Evolutionary conservation across 2,329 filamentous ascomycete species (phyloP).

Genomic region (Xylariaceae sp.): DNA sequence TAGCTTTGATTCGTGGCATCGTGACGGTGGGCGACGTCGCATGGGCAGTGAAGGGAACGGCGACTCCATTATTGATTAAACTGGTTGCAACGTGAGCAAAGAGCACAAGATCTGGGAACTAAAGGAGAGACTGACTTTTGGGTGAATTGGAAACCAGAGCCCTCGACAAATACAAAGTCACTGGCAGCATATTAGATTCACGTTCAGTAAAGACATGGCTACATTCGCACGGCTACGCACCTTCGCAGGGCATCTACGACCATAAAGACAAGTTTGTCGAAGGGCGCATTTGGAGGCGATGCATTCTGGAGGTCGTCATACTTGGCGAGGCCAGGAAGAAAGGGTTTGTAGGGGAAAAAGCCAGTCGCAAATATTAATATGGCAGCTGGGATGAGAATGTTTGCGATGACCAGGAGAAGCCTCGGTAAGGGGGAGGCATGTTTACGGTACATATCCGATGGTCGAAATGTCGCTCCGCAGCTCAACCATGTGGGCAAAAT

Average conservation of each 20-base stretch:
- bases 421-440: slow-evolving; percentile 30
- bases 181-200: slow-evolving; percentile 41
- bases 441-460: slow-evolving; percentile 28
- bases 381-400: slow-evolving; percentile 73
- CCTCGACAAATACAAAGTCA: slow-evolving; percentile 85
- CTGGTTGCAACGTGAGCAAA: slow-evolving; percentile 41
- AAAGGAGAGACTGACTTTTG: slow-evolving; percentile 63
- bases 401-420: slow-evolving; percentile 61
- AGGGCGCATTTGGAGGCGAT: slow-evolving; percentile 62
- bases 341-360: slow-evolving; percentile 97
- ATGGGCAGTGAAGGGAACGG: slow-evolving; percentile 91
- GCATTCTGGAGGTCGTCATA: slow-evolving; percentile 58
- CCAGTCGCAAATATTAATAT: slow-evolving; percentile 78
- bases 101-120: background rate
- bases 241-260: slow-evolving; percentile 92
- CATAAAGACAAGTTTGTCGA: slow-evolving; percentile 94
- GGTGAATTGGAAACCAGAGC: slow-evolving; percentile 82
- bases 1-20: slow-evolving; percentile 95
- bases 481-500: slow-evolving; percentile 6
- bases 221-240: slow-evolving; percentile 42
- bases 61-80: slow-evolving; percentile 77
- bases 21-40: slow-evolving; percentile 96
- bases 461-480: background rate
- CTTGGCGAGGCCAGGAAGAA: slow-evolving; percentile 78
- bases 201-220: too few species aligned